These are phyloP conservation scores for Atalantia buxifolia DNA, from an alignment of 345 rosid genomes.

Conservation along the genomic window DNA sequence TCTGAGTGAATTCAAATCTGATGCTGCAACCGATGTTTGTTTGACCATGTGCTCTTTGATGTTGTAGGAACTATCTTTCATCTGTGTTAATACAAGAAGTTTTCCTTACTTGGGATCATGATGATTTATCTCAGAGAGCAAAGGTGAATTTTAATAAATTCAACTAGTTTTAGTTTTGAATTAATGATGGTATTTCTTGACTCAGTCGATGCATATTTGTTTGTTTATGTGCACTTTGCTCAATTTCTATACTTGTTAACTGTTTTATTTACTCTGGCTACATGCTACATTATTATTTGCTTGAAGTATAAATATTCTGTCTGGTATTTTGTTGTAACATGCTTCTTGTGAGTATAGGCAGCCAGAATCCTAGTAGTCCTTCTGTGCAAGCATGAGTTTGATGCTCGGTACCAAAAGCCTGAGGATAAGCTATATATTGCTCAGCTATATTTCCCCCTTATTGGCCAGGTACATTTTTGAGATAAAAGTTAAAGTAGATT, in stretches of 20 bases:
- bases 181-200: not conserved
- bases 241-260: not conserved
- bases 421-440: conserved; percentile 98
- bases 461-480: conserved; percentile 66
- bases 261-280: not conserved
- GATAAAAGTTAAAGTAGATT: too few species aligned
- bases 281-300: conserved; percentile 2
- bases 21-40: conserved; percentile 7
- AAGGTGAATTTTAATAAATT: conserved; percentile 49
- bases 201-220: not conserved
- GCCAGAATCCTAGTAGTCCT: conserved; percentile 91
- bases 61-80: conserved; percentile 92
- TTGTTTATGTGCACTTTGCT: not conserved
- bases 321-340: conserved; percentile 11
- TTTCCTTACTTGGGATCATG: conserved; percentile 97
- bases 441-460: conserved; percentile 88
- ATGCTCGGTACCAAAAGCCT: conserved; percentile 95
- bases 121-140: conserved; percentile 87
- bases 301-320: conserved; percentile 16
- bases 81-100: conserved; percentile 94
- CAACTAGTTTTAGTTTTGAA: not conserved
- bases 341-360: conserved; percentile 54
- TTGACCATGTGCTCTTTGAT: conserved; percentile 31
- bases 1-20: conserved; percentile 2
- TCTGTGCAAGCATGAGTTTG: conserved; percentile 95